These are phyloP conservation scores for Breviolum minutum DNA, from an alignment of 73 alveolate species.

Conservation along the genomic window DNA sequence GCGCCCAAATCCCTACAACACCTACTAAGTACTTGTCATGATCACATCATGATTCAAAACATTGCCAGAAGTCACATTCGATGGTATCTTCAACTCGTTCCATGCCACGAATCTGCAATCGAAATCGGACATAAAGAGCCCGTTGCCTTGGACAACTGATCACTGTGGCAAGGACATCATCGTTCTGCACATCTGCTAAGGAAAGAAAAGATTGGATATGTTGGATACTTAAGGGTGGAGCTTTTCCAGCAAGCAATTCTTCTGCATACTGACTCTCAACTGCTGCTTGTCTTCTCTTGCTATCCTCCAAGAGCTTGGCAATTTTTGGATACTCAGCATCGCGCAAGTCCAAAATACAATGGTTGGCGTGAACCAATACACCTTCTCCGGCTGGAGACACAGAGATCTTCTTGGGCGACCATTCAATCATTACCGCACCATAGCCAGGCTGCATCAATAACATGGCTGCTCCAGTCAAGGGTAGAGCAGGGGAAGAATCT, in stretches of 20 bases:
- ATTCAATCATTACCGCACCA: slow-evolving; percentile 68
- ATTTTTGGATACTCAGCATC: slow-evolving; percentile 20
- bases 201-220: slow-evolving; percentile 73
- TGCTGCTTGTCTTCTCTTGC: slow-evolving; percentile 49
- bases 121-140: slow-evolving; percentile 53
- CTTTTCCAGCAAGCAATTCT: slow-evolving; percentile 44
- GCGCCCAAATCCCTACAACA: no score
- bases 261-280: slow-evolving; percentile 56
- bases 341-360: slow-evolving; percentile 30
- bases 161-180: slow-evolving; percentile 83
- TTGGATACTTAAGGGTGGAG: background rate
- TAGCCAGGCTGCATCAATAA: slow-evolving; percentile 67
- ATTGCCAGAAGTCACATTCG: slow-evolving; percentile 82
- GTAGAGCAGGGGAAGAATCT: background rate
- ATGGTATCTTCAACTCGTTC: slow-evolving; percentile 81
- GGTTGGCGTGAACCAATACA: slow-evolving; percentile 78
- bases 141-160: slow-evolving; percentile 51
- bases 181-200: slow-evolving; percentile 38
- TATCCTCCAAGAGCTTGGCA: slow-evolving; percentile 35
- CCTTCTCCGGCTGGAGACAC: slow-evolving; percentile 72
- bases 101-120: slow-evolving; percentile 68
- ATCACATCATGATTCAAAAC: background rate
- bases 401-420: slow-evolving; percentile 39
- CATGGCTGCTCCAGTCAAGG: slow-evolving; percentile 74
- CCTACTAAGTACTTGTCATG: background rate